phyloP scores from a whole-genome alignment of 192 early-diverging fungal species.

The Coemansia sp. region DNA sequence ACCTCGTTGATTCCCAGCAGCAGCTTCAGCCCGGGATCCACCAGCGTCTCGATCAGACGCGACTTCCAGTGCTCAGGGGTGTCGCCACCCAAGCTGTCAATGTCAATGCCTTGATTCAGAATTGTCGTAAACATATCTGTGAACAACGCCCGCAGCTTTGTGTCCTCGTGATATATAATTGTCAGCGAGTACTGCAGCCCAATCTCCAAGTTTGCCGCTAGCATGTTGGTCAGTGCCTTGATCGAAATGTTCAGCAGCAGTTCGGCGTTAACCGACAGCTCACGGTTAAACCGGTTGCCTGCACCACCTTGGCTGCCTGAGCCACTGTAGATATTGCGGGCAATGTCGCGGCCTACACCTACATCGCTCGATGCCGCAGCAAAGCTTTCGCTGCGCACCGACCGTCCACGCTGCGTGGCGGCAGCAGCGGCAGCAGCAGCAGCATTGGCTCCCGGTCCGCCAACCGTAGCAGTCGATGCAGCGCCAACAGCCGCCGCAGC shows the following conservation, averaged over 20 bases:
- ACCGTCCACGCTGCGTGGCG: slow-evolving; percentile 19
- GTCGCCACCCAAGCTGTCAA: slow-evolving; percentile 75
- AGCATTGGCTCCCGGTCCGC: not conserved
- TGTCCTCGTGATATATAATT: slow-evolving; percentile 90
- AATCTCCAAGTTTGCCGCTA: slow-evolving; percentile 90
- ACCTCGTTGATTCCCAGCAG: slow-evolving; percentile 82
- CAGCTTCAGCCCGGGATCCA: slow-evolving; percentile 72
- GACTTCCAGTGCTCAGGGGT: slow-evolving; percentile 75
- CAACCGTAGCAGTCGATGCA: not conserved
- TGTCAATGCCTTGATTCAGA: slow-evolving; percentile 84
- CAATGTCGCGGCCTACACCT: slow-evolving; percentile 52
- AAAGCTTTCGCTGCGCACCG: slow-evolving; percentile 52
- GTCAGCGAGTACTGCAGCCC: slow-evolving; percentile 87
- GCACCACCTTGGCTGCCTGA: not conserved
- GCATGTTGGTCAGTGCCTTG: slow-evolving; percentile 83
- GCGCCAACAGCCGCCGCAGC: slow-evolving; percentile 26
- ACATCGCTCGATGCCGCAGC: slow-evolving; percentile 42
- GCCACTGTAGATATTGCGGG: slow-evolving; percentile 51
- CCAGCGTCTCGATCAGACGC: slow-evolving; percentile 73
- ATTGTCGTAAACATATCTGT: slow-evolving; percentile 92
- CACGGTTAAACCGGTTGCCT: slow-evolving; percentile 40
- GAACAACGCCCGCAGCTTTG: slow-evolving; percentile 83
- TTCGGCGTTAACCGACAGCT: slow-evolving; percentile 51
- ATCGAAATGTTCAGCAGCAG: slow-evolving; percentile 59
- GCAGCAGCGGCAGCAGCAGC: slow-evolving; percentile 1